Evolutionary conservation across 192 early-diverging fungal genomes (phyloP).

Genomic region (Diversispora eburnea): DNA sequence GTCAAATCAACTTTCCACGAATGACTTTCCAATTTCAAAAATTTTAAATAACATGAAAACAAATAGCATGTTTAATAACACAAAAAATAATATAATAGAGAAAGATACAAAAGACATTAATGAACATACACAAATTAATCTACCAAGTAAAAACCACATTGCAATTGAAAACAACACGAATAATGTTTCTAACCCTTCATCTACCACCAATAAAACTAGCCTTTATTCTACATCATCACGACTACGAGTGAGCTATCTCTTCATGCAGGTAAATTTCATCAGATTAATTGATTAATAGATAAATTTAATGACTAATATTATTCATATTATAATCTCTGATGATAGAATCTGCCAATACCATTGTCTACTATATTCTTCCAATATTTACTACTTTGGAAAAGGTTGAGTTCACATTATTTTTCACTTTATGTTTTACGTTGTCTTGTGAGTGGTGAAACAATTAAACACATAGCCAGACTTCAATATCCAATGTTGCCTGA

Average conservation of each 20-base stretch:
- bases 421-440: conserved; percentile 69
- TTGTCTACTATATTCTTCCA: conserved; percentile 85
- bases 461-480: conserved; percentile 75
- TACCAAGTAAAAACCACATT: conserved; percentile 22
- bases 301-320: conserved; percentile 24
- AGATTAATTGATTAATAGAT: not conserved
- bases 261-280: conserved; percentile 33
- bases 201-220: conserved; percentile 6
- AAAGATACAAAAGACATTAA: not conserved
- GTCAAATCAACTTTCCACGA: not conserved
- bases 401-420: conserved; percentile 78
- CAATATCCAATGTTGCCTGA: conserved; percentile 78
- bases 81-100: too few species aligned
- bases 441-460: conserved; percentile 74
- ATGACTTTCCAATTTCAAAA: not conserved
- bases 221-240: not conserved
- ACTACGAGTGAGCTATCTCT: conserved; percentile 35
- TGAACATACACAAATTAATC: conserved; percentile 4
- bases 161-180: not conserved
- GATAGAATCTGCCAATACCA: conserved; percentile 67
- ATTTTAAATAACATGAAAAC: too few species aligned
- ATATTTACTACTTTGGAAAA: conserved; percentile 77
- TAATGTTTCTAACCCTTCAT: not conserved
- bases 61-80: too few species aligned
- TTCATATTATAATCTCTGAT: conserved; percentile 26